A percentile compares a stretch with the other conserved stretches of the same genome.
phyloP scores from a whole-genome alignment of 139 green algal species.

The Choricystis sp. region DNA sequence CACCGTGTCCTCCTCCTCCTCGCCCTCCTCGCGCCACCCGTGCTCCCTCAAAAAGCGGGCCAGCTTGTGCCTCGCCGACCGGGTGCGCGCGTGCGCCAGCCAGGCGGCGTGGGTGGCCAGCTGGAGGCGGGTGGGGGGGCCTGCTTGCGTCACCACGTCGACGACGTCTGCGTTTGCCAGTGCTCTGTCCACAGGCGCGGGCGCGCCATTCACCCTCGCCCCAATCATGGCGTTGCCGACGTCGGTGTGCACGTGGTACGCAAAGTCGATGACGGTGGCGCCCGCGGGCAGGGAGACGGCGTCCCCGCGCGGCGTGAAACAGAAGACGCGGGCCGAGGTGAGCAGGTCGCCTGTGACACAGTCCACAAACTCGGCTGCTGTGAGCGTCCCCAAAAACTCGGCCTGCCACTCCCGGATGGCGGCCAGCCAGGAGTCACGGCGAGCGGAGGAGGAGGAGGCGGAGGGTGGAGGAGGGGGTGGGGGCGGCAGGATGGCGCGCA shows the following conservation, averaged over 20 bases:
- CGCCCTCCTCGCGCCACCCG: slow-evolving; percentile 8
- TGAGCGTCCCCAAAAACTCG: slow-evolving; percentile 63
- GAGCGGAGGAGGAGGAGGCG: slow-evolving; percentile 8
- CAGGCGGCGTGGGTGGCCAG: slow-evolving; percentile 24
- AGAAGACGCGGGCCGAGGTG: slow-evolving; percentile 49
- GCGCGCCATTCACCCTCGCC: slow-evolving; percentile 57
- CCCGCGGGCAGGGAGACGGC: slow-evolving; percentile 59
- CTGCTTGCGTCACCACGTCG: slow-evolving; percentile 48
- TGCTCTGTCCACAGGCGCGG: slow-evolving; percentile 25
- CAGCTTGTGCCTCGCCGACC: slow-evolving; percentile 46
- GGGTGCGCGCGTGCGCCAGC: slow-evolving; percentile 26
- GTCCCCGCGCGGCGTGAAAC: slow-evolving; percentile 56
- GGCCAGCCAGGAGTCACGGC: slow-evolving; percentile 53
- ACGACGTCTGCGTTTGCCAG: slow-evolving; percentile 73
- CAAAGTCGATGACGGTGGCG: slow-evolving; percentile 78
- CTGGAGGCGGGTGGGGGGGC: slow-evolving; percentile 14
- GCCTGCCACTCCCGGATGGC: slow-evolving; percentile 62
- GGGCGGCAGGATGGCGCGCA: too few species aligned
- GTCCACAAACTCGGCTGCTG: slow-evolving; percentile 67
- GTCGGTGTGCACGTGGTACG: slow-evolving; percentile 69
- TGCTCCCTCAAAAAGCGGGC: slow-evolving; percentile 43
- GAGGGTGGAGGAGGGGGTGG: not conserved
- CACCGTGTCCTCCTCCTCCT: too few species aligned
- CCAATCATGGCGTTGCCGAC: slow-evolving; percentile 65
- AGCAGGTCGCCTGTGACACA: slow-evolving; percentile 68